These are phyloP conservation scores for Aspergillus taichungensis DNA, from an alignment of 495 filamentous ascomycete species.

Conservation along the genomic window DNA sequence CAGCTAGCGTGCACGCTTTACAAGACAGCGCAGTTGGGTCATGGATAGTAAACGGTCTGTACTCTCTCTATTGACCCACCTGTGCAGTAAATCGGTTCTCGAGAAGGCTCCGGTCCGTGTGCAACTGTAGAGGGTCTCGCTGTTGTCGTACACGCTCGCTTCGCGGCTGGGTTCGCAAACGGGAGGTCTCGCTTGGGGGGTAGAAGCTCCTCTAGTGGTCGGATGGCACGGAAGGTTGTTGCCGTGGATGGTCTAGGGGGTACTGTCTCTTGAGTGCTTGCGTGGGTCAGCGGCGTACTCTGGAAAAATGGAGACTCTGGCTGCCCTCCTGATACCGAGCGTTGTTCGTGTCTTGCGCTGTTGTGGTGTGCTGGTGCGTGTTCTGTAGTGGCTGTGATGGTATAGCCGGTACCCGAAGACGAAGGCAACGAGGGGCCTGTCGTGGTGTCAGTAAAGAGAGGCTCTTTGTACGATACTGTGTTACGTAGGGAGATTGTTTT, in stretches of 20 bases:
- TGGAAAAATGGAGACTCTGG: too few species aligned
- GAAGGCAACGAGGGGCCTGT: conserved; percentile 3
- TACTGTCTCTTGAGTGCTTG: neutral
- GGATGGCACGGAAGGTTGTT: conserved; percentile 14
- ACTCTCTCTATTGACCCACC: too few species aligned
- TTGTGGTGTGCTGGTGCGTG: conserved; percentile 3
- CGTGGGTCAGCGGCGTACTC: neutral
- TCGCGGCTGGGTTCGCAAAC: conserved; percentile 22
- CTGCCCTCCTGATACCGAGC: too few species aligned
- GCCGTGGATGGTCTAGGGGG: conserved; percentile 12
- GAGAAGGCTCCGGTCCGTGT: neutral
- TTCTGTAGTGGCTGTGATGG: neutral
- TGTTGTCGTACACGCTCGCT: conserved; percentile 7
- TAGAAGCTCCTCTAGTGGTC: conserved; percentile 28
- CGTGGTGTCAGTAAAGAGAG: neutral
- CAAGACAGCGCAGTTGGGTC: neutral
- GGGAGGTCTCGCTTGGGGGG: conserved; percentile 41
- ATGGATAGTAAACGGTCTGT: neutral
- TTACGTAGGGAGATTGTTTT: neutral
- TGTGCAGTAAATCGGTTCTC: too few species aligned
- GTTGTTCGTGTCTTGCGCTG: neutral
- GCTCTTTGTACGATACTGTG: neutral
- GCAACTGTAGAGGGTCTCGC: neutral
- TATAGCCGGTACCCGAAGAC: conserved; percentile 3
- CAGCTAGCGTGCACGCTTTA: neutral